Conservation (phyloP, 345 rosid genomes). For the Citrus mangshanensis region DNA sequence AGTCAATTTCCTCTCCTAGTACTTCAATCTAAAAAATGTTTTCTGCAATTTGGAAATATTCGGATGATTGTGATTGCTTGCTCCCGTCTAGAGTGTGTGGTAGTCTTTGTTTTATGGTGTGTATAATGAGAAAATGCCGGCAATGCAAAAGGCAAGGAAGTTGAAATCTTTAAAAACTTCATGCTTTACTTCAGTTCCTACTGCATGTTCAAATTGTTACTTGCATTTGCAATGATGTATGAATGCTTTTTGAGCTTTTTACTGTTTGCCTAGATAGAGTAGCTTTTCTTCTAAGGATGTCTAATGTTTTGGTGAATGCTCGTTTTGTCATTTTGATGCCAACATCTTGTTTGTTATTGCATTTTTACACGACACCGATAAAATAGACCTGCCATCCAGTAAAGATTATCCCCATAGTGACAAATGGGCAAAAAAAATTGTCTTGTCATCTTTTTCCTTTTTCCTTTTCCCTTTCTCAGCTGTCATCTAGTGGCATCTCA, state of each 20-base stretch:
- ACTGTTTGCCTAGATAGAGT: not conserved
- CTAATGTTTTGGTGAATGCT: not conserved
- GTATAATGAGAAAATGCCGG: not conserved
- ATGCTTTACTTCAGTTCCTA: not conserved
- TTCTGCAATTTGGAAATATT: not conserved
- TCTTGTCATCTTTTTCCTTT: not conserved
- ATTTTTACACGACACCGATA: not conserved
- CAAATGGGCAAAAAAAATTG: not conserved
- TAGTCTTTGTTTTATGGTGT: not conserved
- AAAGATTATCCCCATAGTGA: too few species aligned
- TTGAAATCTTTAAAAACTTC: not conserved
- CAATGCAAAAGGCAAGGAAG: not conserved
- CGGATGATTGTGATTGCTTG: not conserved
- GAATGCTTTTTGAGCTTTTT: not conserved
- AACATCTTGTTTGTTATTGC: not conserved
- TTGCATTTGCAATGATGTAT: not conserved
- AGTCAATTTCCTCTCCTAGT: not conserved
- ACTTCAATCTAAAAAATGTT: not conserved
- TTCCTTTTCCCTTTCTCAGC: conserved; percentile 39
- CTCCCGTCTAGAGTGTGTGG: not conserved
- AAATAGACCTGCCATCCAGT: not conserved
- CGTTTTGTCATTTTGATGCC: not conserved
- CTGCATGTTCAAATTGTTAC: not conserved
- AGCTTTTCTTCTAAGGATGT: not conserved
- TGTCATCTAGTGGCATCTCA: conserved; percentile 54